Base-by-base conservation (phyloP, 2,329 filamentous ascomycete genomes). In the Rosellinia necatrix region DNA sequence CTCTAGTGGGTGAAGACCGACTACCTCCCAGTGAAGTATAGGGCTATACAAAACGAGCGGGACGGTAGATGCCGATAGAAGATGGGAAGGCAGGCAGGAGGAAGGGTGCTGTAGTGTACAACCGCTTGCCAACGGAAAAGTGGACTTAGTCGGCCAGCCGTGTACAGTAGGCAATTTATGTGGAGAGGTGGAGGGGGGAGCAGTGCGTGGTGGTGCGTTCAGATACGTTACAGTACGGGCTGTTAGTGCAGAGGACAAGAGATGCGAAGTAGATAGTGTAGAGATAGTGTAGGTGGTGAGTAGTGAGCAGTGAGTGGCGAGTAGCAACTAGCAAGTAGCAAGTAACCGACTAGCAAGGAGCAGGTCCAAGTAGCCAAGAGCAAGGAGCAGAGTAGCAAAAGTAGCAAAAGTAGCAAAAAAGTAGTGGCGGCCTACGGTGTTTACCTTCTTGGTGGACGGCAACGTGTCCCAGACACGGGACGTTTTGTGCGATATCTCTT, bases 71-170 rank as follows among this genome's bases (percentile, higher is more conserved):
- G 27, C 27, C 6, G 6, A 12, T 21, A 24, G 44, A 50, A 35
- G 50, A 49, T 42, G 50, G 38, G 50, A 53, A 34, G 40, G 34
- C 38, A 58, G 44, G 44, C n/a, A n/a, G n/a, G n/a, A n/a, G 55
- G 32, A 49, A 54, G 15, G 27, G 47, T n/a, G n/a, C n/a, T n/a
- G n/a, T n/a, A n/a, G 37, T 49, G 48, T 52, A 50, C 30, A 56
- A 35, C 15, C 29, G 24, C 40, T 29, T 19, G 25, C 40, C 29
- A 27, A 47, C 47, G 32, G 49, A 59, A 59, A 59, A 59, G 57
- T 59, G 53, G 57, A 59, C 53, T 40, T 44, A 30, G 46, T 41
- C 53, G 42, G 57, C 53, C 57, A 55, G 46, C 34, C 8, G 15
- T 17, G 24, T 22, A 44, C 25, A 32, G 19, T 30, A 50, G 34